Conservation (phyloP, 805 yeast species). For the Suhomyces prunicola region DNA sequence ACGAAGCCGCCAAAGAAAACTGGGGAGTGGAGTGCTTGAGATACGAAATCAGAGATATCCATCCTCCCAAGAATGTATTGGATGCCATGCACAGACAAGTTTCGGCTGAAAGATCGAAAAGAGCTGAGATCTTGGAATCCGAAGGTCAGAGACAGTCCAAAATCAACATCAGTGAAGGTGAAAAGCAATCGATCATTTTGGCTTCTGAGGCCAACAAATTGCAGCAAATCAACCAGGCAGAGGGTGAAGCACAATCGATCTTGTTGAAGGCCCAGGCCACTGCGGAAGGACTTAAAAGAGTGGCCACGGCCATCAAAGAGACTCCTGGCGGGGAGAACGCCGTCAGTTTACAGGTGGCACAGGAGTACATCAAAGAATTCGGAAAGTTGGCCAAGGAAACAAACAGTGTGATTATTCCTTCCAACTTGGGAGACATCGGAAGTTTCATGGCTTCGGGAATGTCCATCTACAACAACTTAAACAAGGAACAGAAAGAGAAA, state of each 20-base stretch:
- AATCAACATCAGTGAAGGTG: slow-evolving; percentile 83
- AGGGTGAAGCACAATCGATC: slow-evolving; percentile 71
- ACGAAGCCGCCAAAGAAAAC: slow-evolving; percentile 72
- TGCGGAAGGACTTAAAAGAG: slow-evolving; percentile 61
- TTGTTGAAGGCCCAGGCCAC: slow-evolving; percentile 66
- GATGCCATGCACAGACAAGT: slow-evolving; percentile 93
- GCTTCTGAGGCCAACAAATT: slow-evolving; percentile 71
- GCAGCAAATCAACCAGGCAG: slow-evolving; percentile 63
- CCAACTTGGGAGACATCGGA: slow-evolving; percentile 71
- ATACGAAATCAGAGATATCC: slow-evolving; percentile 84
- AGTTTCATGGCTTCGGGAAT: slow-evolving; percentile 73
- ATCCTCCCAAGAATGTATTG: slow-evolving; percentile 80
- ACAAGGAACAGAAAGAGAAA: slow-evolving; percentile 5
- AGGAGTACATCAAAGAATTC: slow-evolving; percentile 78
- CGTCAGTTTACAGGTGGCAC: slow-evolving; percentile 76
- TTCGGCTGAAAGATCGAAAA: slow-evolving; percentile 78
- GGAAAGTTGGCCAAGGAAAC: slow-evolving; percentile 79
- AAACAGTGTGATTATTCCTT: slow-evolving; percentile 74
- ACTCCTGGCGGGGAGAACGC: slow-evolving; percentile 76
- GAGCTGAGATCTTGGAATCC: slow-evolving; percentile 83
- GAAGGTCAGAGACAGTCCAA: slow-evolving; percentile 80
- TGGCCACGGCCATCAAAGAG: slow-evolving; percentile 64
- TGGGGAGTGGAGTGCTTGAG: slow-evolving; percentile 87
- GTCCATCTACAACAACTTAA: slow-evolving; percentile 62
- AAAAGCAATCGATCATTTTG: slow-evolving; percentile 63